These are phyloP conservation scores for Beauveria pseudobassiana DNA, from an alignment of 2,329 filamentous ascomycete species.

Conservation along the genomic window DNA sequence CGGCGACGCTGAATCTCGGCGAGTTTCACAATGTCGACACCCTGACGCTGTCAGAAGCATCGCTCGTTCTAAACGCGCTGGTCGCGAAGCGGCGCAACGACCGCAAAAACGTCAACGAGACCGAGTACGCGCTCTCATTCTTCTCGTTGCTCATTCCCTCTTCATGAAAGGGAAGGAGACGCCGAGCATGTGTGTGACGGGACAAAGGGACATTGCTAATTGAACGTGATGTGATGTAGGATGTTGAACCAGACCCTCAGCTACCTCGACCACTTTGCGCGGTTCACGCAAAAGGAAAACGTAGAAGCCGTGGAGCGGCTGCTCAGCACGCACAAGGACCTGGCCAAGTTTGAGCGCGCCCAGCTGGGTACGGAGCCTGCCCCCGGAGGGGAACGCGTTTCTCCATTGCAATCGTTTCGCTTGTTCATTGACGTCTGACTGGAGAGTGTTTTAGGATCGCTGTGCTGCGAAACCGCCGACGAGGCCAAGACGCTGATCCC, in stretches of 20 bases:
- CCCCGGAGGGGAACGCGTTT: too few relatives aligned
- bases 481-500: conserved; percentile 93
- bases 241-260: conserved; percentile 82
- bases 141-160: background rate
- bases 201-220: background rate
- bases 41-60: conserved; percentile 84
- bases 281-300: conserved; percentile 92
- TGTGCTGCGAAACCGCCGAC: conserved; percentile 87
- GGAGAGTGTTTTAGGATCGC: conserved; percentile 52
- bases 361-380: conserved; percentile 63
- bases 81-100: conserved; percentile 72
- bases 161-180: background rate
- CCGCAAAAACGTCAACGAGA: conserved; percentile 76
- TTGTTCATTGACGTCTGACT: background rate
- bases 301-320: conserved; percentile 90
- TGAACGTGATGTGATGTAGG: conserved; percentile 28
- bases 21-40: conserved; percentile 91
- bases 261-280: conserved; percentile 89
- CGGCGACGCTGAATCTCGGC: conserved; percentile 73
- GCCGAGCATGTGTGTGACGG: background rate
- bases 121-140: conserved; percentile 52
- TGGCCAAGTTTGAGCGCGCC: conserved; percentile 89
- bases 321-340: conserved; percentile 67
- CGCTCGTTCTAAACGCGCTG: conserved; percentile 85
- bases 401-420: too few relatives aligned